Conservation (phyloP, 202 grass and related monocot genomes). For the Dendrocalamus latiflorus region DNA sequence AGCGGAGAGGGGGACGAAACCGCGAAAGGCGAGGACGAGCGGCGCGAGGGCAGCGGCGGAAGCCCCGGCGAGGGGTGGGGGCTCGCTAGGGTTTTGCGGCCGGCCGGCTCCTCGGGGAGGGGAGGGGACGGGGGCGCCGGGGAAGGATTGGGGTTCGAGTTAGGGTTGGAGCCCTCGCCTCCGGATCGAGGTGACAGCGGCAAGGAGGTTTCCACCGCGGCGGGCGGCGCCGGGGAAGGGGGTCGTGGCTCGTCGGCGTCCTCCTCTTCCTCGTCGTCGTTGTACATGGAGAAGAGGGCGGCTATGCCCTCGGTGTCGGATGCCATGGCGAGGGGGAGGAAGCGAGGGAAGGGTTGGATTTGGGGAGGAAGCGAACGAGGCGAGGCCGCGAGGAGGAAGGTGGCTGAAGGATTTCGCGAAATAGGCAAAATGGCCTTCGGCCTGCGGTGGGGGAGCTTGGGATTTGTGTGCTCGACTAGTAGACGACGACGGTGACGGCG, state of each 20-base stretch:
- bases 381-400: constrained; percentile 15
- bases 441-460: not conserved
- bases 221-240: constrained; percentile 8
- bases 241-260: constrained; percentile 41
- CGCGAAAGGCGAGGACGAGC: constrained; percentile 23
- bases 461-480: not conserved
- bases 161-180: constrained; percentile 25
- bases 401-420: not conserved
- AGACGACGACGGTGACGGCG: not conserved
- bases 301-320: constrained; percentile 58
- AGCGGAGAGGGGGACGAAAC: constrained; percentile 29
- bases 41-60: constrained; percentile 36
- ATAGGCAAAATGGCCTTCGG: not conserved
- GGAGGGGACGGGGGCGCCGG: constrained; percentile 20
- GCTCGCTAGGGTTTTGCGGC: constrained; percentile 44
- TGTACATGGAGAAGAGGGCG: constrained; percentile 82
- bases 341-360: not conserved
- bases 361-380: not conserved
- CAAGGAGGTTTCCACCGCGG: constrained; percentile 11
- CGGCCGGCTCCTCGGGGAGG: constrained; percentile 16
- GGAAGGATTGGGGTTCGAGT: not conserved
- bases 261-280: constrained; percentile 73
- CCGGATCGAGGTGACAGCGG: constrained; percentile 20
- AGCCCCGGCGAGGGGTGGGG: constrained; percentile 38
- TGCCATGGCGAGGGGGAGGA: constrained; percentile 38